phyloP scores from a whole-genome alignment of 2,329 filamentous ascomycete genomes.

The Trichothecium sympodiale region DNA sequence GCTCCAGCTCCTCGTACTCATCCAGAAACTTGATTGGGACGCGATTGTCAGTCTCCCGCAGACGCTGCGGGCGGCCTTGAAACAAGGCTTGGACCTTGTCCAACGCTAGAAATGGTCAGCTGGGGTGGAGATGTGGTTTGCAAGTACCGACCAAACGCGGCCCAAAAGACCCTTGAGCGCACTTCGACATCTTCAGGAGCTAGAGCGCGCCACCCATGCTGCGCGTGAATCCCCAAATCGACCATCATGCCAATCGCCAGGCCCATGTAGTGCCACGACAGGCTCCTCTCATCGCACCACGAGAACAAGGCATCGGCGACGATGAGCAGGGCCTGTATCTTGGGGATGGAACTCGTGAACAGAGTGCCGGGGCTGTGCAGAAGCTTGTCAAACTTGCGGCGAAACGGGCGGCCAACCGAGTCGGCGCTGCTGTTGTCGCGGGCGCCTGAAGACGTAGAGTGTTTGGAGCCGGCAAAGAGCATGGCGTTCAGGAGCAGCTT shows the following conservation, averaged over 20 bases:
- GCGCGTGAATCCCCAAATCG: slow-evolving; percentile 39
- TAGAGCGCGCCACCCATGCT: slow-evolving; percentile 14
- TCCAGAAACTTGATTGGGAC: slow-evolving; percentile 35
- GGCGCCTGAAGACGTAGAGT: slow-evolving; percentile 27
- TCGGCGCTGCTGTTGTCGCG: slow-evolving; percentile 32
- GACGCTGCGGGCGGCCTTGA: slow-evolving; percentile 34
- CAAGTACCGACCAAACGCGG: slow-evolving; percentile 7
- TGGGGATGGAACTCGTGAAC: slow-evolving; percentile 32
- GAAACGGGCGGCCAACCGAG: slow-evolving; percentile 22
- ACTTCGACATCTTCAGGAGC: slow-evolving; percentile 32
- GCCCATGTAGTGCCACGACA: slow-evolving; percentile 43
- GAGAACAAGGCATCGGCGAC: slow-evolving; percentile 36
- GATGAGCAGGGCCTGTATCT: slow-evolving; percentile 36
- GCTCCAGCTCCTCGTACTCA: slow-evolving; percentile 37
- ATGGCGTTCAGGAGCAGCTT: slow-evolving; percentile 40
- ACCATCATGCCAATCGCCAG: slow-evolving; percentile 44
- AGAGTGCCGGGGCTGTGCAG: slow-evolving; percentile 25
- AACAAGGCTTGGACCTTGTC: slow-evolving; percentile 44
- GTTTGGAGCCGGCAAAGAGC: slow-evolving; percentile 31
- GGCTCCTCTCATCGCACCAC: slow-evolving; percentile 30
- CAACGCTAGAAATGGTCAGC: slow-evolving; percentile 10
- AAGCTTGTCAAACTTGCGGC: slow-evolving; percentile 28
- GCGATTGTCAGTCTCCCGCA: slow-evolving; percentile 29
- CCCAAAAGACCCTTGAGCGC: slow-evolving; percentile 24
- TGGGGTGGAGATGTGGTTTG: too few relatives aligned